Conservation (phyloP, 805 yeast genomes). For the Kuraishia piskuri region DNA sequence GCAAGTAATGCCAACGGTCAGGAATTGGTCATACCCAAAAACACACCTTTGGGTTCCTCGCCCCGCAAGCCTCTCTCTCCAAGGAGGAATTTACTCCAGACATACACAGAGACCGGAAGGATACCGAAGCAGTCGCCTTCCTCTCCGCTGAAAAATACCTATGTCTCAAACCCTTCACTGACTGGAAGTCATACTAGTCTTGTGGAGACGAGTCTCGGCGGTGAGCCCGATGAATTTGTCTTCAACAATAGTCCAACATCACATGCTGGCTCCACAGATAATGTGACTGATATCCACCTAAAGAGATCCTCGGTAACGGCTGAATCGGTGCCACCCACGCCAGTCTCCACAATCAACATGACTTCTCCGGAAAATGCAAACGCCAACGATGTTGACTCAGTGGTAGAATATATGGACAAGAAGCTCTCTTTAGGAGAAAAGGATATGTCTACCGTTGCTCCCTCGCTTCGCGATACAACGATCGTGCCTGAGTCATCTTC, state of each 20-base stretch:
- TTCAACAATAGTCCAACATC: constrained; percentile 11
- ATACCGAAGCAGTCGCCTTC: constrained; percentile 1
- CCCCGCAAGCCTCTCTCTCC: constrained; percentile 20
- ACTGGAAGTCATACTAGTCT: neutral
- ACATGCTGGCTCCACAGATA: neutral
- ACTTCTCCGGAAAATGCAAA: neutral
- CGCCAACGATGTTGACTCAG: constrained; percentile 5
- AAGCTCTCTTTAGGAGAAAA: constrained; percentile 2
- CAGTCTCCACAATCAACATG: neutral
- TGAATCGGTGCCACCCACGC: neutral
- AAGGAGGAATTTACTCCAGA: constrained; percentile 4
- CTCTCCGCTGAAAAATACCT: constrained; percentile 9
- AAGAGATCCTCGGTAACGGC: neutral
- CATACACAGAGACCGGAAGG: neutral
- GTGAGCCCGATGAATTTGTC: constrained; percentile 17
- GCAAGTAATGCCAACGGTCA: neutral
- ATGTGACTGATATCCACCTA: neutral
- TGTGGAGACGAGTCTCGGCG: neutral
- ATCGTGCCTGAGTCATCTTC: neutral
- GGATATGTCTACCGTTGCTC: neutral
- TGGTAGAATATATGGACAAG: constrained; percentile 7
- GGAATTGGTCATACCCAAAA: constrained; percentile 2
- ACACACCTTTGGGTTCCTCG: constrained; percentile 17
- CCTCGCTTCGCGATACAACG: neutral
- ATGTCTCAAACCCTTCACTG: neutral